Percentiles rank a stretch among this genome's conserved stretches.
Conservation (phyloP, 495 filamentous ascomycete species). For the Tuber umbilicatum region DNA sequence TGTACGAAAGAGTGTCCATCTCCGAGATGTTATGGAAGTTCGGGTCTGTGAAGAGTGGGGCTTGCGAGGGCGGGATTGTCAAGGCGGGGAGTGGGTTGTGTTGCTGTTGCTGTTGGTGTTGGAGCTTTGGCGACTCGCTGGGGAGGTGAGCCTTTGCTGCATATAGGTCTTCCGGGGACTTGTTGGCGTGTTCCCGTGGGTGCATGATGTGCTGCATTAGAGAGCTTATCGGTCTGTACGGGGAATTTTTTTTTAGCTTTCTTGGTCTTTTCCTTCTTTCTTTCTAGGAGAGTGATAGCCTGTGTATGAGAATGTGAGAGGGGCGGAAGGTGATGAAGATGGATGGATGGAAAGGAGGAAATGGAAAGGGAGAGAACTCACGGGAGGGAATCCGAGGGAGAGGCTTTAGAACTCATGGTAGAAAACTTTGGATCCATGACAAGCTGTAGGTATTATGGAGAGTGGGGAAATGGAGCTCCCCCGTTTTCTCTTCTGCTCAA, state of each 20-base stretch:
- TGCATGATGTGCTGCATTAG: conserved; percentile 34
- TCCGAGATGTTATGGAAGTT: conserved; percentile 25
- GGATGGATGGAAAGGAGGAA: conserved; percentile 2
- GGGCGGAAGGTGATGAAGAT: not conserved
- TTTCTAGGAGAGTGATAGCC: not conserved
- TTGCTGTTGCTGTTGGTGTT: not conserved
- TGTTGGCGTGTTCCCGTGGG: conserved; percentile 7
- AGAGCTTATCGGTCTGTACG: conserved; percentile 28
- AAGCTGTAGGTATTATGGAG: not conserved
- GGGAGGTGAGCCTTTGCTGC: not conserved
- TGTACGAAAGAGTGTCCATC: conserved; percentile 27
- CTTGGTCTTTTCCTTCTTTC: not conserved
- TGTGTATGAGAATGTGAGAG: not conserved
- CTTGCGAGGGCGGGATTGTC: not conserved
- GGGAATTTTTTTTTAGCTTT: conserved; percentile 14
- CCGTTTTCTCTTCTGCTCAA: not conserved
- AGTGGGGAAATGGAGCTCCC: not conserved
- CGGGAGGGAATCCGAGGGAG: conserved; percentile 30
- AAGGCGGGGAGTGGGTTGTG: not conserved
- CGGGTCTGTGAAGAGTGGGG: not conserved
- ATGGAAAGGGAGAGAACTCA: conserved; percentile 14
- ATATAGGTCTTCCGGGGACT: not conserved
- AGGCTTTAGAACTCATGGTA: conserved; percentile 24
- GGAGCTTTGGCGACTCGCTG: not conserved
- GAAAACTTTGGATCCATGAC: conserved; percentile 29